phyloP scores from a whole-genome alignment of 2,329 filamentous ascomycete genomes.

The Leptographium procerum region DNA sequence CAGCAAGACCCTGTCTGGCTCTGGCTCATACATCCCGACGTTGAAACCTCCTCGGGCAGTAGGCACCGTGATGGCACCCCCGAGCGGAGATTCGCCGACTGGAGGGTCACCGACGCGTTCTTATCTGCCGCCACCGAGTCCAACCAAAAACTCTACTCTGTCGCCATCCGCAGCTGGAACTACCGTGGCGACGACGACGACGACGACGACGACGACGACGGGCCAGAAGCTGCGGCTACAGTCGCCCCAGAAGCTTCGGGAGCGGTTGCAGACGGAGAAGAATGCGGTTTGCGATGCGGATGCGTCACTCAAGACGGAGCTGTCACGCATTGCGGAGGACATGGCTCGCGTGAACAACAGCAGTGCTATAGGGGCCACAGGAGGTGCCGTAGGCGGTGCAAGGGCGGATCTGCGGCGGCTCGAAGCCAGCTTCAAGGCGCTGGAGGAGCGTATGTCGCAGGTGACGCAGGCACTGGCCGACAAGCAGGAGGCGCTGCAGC shows the following conservation, averaged over 20 bases:
- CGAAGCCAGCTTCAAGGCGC: constrained; percentile 45
- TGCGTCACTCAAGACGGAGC: constrained; percentile 58
- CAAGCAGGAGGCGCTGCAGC: constrained; percentile 52
- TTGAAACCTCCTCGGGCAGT: constrained; percentile 28
- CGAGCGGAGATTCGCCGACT: not conserved
- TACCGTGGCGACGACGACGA: constrained; percentile 17
- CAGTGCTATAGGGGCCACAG: constrained; percentile 12
- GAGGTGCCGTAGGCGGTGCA: not conserved
- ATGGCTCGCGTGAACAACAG: constrained; percentile 45
- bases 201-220: constrained; percentile 15
- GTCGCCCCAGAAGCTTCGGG: constrained; percentile 64
- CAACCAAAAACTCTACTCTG: constrained; percentile 24
- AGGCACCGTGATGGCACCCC: constrained; percentile 6
- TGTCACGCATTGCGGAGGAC: constrained; percentile 71
- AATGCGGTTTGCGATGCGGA: constrained; percentile 61
- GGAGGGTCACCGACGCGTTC: constrained; percentile 17
- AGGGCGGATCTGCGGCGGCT: constrained; percentile 26
- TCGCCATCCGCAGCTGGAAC: too few relatives aligned
- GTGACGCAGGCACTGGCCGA: constrained; percentile 47
- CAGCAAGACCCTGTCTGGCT: constrained; percentile 38
- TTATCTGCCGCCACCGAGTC: constrained; percentile 20
- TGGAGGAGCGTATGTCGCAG: constrained; percentile 56
- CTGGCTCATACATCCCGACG: constrained; percentile 37
- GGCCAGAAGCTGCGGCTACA: constrained; percentile 53
- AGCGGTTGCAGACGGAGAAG: constrained; percentile 76